A percentile compares a stretch with the other conserved stretches of the same genome.
These are phyloP conservation scores for Phytophthora melonis DNA, from an alignment of 352 stramenopile species.

Conservation along the genomic window DNA sequence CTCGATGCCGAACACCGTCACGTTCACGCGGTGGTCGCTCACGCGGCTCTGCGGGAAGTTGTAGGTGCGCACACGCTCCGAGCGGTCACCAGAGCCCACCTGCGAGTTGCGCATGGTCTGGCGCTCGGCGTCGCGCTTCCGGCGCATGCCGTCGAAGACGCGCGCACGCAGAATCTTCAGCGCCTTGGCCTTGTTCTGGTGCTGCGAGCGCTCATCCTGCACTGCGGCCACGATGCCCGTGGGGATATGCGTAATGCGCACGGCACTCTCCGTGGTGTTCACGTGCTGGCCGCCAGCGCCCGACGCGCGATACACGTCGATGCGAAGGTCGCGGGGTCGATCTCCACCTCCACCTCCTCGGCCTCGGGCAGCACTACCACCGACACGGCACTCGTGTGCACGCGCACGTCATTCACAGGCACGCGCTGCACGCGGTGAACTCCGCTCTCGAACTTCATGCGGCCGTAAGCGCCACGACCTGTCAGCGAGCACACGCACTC, in stretches of 20 bases:
- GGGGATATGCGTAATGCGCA: slow-evolving; percentile 97
- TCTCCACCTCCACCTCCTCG: slow-evolving; percentile 87
- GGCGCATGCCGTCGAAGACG: slow-evolving; percentile 95
- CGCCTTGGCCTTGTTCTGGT: slow-evolving; percentile 99
- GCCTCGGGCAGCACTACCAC: slow-evolving; percentile 96
- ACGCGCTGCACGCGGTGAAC: slow-evolving; percentile 98
- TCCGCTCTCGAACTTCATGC: slow-evolving; percentile 98
- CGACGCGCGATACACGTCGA: slow-evolving; percentile 97
- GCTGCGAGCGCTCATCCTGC: slow-evolving; percentile 97
- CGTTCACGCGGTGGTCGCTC: slow-evolving; percentile 95
- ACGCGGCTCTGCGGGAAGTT: slow-evolving; percentile 98
- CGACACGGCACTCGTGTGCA: slow-evolving; percentile 98
- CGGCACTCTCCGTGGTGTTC: slow-evolving; percentile 99
- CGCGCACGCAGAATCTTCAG: slow-evolving; percentile 97
- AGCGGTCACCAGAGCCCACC: slow-evolving; percentile 96
- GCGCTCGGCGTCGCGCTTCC: slow-evolving; percentile 61
- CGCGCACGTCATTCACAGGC: slow-evolving; percentile 95
- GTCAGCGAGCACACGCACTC: slow-evolving; percentile 80
- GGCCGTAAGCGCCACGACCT: slow-evolving; percentile 93
- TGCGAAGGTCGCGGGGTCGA: slow-evolving; percentile 96
- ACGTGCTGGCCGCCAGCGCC: slow-evolving; percentile 98
- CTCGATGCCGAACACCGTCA: slow-evolving; percentile 91
- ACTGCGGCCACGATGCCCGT: slow-evolving; percentile 92
- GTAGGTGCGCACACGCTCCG: slow-evolving; percentile 98
- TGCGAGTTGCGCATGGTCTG: slow-evolving; percentile 83